Percentiles rank a stretch among this genome's conserved stretches.
Evolutionary conservation across 345 rosid genomes (phyloP).

Genomic region (Punica granatum): DNA sequence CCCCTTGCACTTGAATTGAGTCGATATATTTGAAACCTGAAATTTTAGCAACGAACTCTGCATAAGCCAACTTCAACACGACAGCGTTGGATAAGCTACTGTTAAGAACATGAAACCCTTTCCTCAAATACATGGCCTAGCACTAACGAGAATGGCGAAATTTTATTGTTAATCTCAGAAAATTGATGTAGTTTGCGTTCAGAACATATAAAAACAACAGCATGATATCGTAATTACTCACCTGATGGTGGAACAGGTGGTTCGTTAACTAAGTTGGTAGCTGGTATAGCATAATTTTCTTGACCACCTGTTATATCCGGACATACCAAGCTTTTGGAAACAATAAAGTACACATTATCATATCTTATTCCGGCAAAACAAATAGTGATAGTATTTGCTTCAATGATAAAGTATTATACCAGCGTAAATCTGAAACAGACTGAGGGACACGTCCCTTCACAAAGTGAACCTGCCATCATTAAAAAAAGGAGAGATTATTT

Average conservation of each 20-base stretch:
- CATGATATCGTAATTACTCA: constrained; percentile 16
- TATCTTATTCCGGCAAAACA: neutral
- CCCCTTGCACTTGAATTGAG: constrained; percentile 50
- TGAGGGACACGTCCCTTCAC: constrained; percentile 55
- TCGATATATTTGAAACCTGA: constrained; percentile 62
- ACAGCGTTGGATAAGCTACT: neutral
- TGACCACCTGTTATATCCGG: constrained; percentile 65
- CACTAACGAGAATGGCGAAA: neutral
- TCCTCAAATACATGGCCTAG: neutral
- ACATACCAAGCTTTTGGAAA: constrained; percentile 65
- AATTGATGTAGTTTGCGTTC: neutral
- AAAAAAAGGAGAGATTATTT: constrained; percentile 4
- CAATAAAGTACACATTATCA: neutral
- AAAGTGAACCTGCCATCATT: constrained; percentile 63
- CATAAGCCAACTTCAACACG: neutral
- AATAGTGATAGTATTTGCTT: neutral
- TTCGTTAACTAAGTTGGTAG: constrained; percentile 86
- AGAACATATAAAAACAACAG: neutral
- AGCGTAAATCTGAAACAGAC: constrained; percentile 71
- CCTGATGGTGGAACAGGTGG: constrained; percentile 76
- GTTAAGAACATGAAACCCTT: neutral
- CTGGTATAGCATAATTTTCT: constrained; percentile 69
- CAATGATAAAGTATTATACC: constrained; percentile 34
- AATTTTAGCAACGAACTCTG: constrained; percentile 5
- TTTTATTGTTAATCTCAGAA: neutral